Evolutionary conservation across 768 basidiomycete genomes (phyloP).

Genomic region (Cystobasidium ongulense): DNA sequence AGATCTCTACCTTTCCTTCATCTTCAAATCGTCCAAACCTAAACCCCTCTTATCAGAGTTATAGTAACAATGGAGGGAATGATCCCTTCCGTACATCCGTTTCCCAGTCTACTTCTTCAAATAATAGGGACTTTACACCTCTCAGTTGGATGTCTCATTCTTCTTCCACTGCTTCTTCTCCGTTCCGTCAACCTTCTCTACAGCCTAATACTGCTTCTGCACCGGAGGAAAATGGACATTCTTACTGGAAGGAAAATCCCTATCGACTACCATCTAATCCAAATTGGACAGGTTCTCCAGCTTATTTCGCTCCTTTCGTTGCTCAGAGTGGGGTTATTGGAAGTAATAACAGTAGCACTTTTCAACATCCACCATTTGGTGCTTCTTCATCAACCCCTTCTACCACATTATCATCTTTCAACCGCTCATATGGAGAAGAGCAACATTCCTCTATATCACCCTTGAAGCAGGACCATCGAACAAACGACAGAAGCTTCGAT

Average conservation of each 20-base stretch:
- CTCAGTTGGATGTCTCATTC: neutral
- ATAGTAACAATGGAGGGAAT: neutral
- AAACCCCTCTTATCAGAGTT: no score
- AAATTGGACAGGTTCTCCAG: neutral
- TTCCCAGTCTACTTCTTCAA: neutral
- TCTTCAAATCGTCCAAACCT: neutral
- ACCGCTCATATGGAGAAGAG: neutral
- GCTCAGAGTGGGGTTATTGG: neutral
- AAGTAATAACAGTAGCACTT: neutral
- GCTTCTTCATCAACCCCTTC: neutral
- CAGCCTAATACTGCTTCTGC: neutral
- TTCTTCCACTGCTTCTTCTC: neutral
- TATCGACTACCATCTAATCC: neutral
- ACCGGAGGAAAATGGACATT: neutral
- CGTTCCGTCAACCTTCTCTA: neutral
- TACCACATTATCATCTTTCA: neutral
- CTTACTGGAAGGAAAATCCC: neutral
- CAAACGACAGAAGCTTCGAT: no score
- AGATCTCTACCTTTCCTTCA: no score
- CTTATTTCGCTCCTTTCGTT: neutral
- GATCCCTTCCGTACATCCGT: neutral
- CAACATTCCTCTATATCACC: no score
- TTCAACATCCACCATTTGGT: neutral
- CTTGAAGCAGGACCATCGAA: no score
- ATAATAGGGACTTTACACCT: no score